Conservation (phyloP, 495 filamentous ascomycete species). For the Aspergillus taichungensis region DNA sequence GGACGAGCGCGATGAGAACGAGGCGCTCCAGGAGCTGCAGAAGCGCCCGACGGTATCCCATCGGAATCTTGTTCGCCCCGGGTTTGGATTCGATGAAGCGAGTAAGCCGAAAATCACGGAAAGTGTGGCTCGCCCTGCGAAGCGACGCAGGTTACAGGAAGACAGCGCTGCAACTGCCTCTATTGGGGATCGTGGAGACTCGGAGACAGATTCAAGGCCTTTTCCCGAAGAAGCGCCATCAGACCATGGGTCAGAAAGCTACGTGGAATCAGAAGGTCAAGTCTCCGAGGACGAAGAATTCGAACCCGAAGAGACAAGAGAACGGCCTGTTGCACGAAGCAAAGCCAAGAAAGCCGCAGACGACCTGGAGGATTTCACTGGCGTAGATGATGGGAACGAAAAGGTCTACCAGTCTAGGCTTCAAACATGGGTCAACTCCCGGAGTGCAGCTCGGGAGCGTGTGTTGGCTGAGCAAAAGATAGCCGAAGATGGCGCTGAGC, state of each 20-base stretch:
- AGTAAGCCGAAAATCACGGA: conserved; percentile 20
- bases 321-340: conserved; percentile 26
- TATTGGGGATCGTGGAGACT: too few species aligned
- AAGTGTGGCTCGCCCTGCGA: conserved; percentile 21
- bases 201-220: too few species aligned
- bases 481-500: conserved; percentile 17
- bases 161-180: not conserved
- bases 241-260: not conserved
- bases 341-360: conserved; percentile 29
- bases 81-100: conserved; percentile 52
- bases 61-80: conserved; percentile 70
- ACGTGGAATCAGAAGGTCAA: conserved; percentile 1
- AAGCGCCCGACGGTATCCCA: conserved; percentile 55
- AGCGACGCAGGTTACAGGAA: conserved; percentile 31
- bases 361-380: conserved; percentile 57
- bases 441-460: conserved; percentile 55
- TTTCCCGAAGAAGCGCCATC: too few species aligned
- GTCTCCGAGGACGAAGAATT: conserved; percentile 26
- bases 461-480: conserved; percentile 17
- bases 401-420: conserved; percentile 70
- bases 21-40: conserved; percentile 37
- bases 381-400: conserved; percentile 89
- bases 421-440: conserved; percentile 59
- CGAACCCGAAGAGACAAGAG: not conserved
- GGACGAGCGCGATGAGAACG: conserved; percentile 51